Conservation (phyloP, 2,329 filamentous ascomycete species). For the Lachnellula suecica region DNA sequence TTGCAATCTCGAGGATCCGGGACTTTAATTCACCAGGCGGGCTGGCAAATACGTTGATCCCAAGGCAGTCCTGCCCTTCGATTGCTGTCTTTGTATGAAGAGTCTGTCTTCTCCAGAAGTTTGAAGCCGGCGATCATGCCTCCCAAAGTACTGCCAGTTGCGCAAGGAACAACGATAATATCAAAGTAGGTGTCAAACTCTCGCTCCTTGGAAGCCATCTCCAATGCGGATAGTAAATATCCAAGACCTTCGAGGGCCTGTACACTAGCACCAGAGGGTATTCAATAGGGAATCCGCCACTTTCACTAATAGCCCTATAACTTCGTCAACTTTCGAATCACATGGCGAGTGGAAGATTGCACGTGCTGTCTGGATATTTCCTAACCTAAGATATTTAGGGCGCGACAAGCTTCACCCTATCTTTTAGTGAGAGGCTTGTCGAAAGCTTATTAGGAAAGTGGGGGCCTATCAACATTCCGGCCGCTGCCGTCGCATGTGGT, state of each 20-base stretch:
- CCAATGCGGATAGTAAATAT: constrained; percentile 5
- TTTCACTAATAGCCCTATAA: neutral
- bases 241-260: constrained; percentile 3
- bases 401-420: neutral
- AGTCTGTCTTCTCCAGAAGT: neutral
- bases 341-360: neutral
- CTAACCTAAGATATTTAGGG: neutral
- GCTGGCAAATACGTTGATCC: neutral
- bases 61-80: neutral
- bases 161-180: neutral
- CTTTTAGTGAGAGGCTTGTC: neutral
- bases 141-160: neutral
- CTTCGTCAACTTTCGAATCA: neutral
- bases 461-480: neutral
- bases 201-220: neutral
- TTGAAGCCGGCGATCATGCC: constrained; percentile 1
- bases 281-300: constrained; percentile 4
- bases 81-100: neutral
- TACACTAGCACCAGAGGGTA: neutral
- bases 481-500: constrained; percentile 5
- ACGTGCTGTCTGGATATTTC: constrained; percentile 1
- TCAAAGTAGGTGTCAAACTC: neutral
- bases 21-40: neutral
- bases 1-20: neutral
- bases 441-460: neutral